These are phyloP conservation scores for Botrytis aclada DNA, from an alignment of 2,329 filamentous ascomycete species.

Conservation along the genomic window DNA sequence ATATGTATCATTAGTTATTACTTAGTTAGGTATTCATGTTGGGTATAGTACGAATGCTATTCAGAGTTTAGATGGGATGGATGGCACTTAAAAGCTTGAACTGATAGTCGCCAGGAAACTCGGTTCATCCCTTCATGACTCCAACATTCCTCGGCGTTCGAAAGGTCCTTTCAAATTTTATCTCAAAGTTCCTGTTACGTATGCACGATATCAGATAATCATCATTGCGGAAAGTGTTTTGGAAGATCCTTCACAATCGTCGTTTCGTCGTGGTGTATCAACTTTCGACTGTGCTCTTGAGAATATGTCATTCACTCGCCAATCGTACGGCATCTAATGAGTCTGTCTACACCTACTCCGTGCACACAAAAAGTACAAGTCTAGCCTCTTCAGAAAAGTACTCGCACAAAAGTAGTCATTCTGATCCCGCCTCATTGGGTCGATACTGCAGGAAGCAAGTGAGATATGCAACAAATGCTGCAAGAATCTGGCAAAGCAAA, in stretches of 20 bases:
- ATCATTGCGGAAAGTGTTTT: neutral
- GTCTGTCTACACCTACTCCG: neutral
- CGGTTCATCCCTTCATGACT: neutral
- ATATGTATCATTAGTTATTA: too few relatives aligned
- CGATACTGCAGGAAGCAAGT: neutral
- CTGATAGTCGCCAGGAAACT: neutral
- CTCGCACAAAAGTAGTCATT: neutral
- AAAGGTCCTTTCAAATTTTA: neutral
- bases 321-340: neutral
- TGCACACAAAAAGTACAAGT: neutral
- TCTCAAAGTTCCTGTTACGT: neutral
- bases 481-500: neutral
- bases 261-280: neutral
- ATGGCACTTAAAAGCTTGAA: neutral
- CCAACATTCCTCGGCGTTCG: neutral
- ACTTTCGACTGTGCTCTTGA: neutral
- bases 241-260: neutral
- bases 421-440: neutral
- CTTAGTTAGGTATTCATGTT: neutral
- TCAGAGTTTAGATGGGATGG: neutral
- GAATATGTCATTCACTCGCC: neutral
- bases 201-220: neutral
- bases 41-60: neutral
- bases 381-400: neutral
- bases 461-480: slow-evolving; percentile 17